These are phyloP conservation scores for Ogataea pignaliae DNA, from an alignment of 805 yeast species.

Conservation along the genomic window DNA sequence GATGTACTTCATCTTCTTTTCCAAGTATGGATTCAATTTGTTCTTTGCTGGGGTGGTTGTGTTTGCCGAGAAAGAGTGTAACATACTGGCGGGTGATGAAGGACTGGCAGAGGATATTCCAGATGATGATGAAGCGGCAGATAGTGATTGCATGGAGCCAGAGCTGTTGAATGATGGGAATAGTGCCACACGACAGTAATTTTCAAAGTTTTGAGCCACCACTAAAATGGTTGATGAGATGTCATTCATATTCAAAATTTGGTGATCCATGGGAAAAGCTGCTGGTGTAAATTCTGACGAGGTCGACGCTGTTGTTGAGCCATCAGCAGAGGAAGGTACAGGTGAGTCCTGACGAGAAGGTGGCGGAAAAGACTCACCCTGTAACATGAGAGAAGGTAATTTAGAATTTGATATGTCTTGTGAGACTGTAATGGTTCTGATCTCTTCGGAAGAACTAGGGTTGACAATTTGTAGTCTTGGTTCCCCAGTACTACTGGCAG, in stretches of 20 bases:
- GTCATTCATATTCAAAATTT: conserved; percentile 28
- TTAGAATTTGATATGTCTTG: conserved; percentile 15
- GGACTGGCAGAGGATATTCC: conserved; percentile 1
- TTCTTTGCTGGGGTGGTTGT: conserved; percentile 4
- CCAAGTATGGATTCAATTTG: conserved; percentile 20
- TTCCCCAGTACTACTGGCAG: background rate
- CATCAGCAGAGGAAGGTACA: background rate
- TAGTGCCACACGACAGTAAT: conserved; percentile 30
- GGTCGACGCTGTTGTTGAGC: background rate
- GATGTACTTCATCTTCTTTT: conserved; percentile 20
- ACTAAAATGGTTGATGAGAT: conserved; percentile 33
- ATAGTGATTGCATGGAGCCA: too few species aligned
- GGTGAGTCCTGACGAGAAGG: conserved; percentile 2
- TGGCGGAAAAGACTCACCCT: too few species aligned
- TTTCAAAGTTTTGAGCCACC: conserved; percentile 37
- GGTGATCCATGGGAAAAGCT: conserved; percentile 30
- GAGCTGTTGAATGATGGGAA: conserved; percentile 17
- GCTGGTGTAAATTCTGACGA: conserved; percentile 20
- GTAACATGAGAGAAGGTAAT: conserved; percentile 9
- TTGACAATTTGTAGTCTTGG: conserved; percentile 4
- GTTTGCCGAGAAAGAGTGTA: background rate
- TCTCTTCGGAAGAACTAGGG: conserved; percentile 4
- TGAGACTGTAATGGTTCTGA: conserved; percentile 8
- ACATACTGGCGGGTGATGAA: background rate
- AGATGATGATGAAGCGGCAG: conserved; percentile 2